Percentiles rank a stretch among this genome's conserved stretches.
Conservation (phyloP, 192 early-diverging fungal genomes). For the Bifiguratus adelaidae region DNA sequence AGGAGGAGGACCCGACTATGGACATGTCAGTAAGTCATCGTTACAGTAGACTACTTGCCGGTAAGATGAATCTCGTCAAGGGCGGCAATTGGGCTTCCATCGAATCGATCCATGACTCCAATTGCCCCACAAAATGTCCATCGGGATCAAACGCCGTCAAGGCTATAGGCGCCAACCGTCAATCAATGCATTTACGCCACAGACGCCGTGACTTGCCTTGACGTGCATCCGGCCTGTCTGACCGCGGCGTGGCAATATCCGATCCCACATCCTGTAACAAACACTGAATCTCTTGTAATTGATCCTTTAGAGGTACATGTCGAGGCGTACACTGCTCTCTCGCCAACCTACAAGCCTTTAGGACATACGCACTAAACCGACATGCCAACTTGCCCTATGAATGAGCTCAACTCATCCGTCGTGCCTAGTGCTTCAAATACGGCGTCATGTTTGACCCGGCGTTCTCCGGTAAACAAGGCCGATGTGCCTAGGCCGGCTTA, state of each 20-base stretch:
- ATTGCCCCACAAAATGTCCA: constrained; percentile 39
- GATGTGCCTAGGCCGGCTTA: constrained; percentile 78
- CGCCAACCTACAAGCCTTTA: too few relatives aligned
- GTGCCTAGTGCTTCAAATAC: constrained; percentile 90
- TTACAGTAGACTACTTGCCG: too few relatives aligned
- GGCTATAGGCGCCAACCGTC: constrained; percentile 9
- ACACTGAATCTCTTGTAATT: constrained; percentile 94
- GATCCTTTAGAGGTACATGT: too few relatives aligned
- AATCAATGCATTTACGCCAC: too few relatives aligned
- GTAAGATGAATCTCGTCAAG: constrained; percentile 76
- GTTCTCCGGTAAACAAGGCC: constrained; percentile 81
- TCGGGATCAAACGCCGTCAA: constrained; percentile 71
- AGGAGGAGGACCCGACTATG: too few relatives aligned
- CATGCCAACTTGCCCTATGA: constrained; percentile 50
- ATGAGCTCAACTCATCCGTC: constrained; percentile 76
- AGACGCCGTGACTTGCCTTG: too few relatives aligned
- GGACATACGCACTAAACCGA: constrained; percentile 7
- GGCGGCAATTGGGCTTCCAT: constrained; percentile 59
- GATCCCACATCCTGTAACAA: constrained; percentile 82
- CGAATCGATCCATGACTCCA: constrained; percentile 85
- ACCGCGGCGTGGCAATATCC: constrained; percentile 86
- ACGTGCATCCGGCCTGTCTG: too few relatives aligned
- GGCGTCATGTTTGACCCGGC: constrained; percentile 72
- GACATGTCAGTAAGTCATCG: too few relatives aligned
- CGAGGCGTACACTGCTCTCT: too few relatives aligned